Percentiles rank a stretch among this genome's conserved stretches.
Conservation (phyloP, 2,329 filamentous ascomycete genomes). For the Apiospora marii region DNA sequence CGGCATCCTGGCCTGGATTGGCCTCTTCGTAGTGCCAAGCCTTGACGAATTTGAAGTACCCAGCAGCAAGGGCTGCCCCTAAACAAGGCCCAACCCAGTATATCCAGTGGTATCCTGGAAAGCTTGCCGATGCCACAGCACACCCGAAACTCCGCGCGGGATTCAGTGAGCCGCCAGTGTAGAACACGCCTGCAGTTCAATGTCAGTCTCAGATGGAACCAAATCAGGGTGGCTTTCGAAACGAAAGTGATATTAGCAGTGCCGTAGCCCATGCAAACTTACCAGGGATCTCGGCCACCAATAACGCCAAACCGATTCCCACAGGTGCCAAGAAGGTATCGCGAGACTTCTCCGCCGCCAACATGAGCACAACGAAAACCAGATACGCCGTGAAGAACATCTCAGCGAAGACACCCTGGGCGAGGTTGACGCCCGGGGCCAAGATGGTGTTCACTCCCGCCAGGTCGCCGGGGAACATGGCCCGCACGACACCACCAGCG, state of each 20-base stretch:
- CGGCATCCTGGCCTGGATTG: conserved; percentile 47
- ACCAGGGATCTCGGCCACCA: conserved; percentile 57
- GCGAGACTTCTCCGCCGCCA: conserved; percentile 72
- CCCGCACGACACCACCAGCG: conserved; percentile 60
- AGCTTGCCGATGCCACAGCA: conserved; percentile 46
- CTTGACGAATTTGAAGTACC: conserved; percentile 52
- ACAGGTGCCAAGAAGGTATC: conserved; percentile 72
- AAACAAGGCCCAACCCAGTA: conserved; percentile 55
- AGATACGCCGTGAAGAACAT: conserved; percentile 67
- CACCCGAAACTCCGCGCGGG: conserved; percentile 53
- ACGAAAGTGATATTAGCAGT: no score
- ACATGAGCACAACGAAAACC: conserved; percentile 68
- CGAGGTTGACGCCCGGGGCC: conserved; percentile 40
- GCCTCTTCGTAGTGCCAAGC: conserved; percentile 50
- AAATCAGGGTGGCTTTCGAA: not conserved
- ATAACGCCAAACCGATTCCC: conserved; percentile 71
- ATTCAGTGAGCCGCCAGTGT: conserved; percentile 51
- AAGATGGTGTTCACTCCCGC: conserved; percentile 35
- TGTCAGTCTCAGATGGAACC: not conserved
- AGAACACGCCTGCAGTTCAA: conserved; percentile 44
- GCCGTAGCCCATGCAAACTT: conserved; percentile 20
- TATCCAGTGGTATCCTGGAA: conserved; percentile 52
- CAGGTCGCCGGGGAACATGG: conserved; percentile 60
- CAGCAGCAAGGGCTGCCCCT: conserved; percentile 50
- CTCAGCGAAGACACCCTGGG: conserved; percentile 67